Evolutionary conservation across 805 yeast genomes (phyloP), one percentile per base, ranked within the genome.

Genomic region (Schwanniomyces occidentalis): DNA sequence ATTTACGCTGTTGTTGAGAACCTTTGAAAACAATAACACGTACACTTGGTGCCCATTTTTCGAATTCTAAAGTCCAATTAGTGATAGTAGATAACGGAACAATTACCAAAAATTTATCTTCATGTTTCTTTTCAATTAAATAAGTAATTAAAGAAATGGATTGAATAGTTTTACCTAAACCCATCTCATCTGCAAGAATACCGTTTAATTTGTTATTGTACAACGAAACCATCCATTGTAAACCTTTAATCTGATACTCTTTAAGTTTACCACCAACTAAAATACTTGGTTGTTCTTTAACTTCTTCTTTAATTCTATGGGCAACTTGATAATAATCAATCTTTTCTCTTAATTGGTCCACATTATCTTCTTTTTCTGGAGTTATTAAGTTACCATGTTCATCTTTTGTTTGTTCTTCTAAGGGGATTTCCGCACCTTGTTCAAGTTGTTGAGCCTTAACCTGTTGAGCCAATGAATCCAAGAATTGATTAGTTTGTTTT

Each of bases 41-140:
- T 21, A 85, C 70, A 9, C 75, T 48, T n/a, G 95, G 95, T 0
- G 93, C 95, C 95, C 95, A 85, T 59, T 83, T 83, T 44, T 85
- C 93, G 54, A 85, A 85, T 60, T 85, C 95, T 37, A 83, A 42
- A 9, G 85, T 83, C 95, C 95, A 85, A 55, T 85, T 85, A 2
- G 95, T 84, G 26, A 85, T 75, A 0, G 95, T 86, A 2, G 93
- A 85, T 44, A 85, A 67, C 4, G 95, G 95, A 19, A 85, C 95
- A 57, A 85, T 80, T 27, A 85, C 87, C 52, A 85, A 71, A 48
- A 80, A 85, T 38, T 86, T 86, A 20, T 82, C 87, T 30, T 71
- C 74, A 36, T 80, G 74, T 50, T 85, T 85, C 25, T 60, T 67
- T 52, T 85, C 95, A 39, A 75, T 74, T 35, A 86, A 65, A 52